phyloP scores from a whole-genome alignment of 139 green algal species.

The Eudorina sp. region DNA sequence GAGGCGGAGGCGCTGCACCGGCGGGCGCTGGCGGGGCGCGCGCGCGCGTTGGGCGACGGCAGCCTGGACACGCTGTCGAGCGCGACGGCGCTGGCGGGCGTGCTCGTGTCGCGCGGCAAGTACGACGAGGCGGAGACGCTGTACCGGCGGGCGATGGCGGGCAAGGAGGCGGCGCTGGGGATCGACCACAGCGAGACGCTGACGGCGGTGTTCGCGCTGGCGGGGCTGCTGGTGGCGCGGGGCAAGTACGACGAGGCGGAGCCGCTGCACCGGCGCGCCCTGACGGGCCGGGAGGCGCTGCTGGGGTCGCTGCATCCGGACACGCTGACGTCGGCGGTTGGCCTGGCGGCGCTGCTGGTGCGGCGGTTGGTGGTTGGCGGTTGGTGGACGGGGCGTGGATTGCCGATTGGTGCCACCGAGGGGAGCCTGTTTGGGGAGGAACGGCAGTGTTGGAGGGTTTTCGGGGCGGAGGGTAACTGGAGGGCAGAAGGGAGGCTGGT shows the following conservation, averaged over 20 bases:
- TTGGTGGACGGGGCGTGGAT: too few species aligned
- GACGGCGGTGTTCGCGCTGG: not conserved
- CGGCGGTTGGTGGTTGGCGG: too few species aligned
- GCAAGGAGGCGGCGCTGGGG: not conserved
- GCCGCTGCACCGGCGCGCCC: not conserved
- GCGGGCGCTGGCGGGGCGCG: not conserved
- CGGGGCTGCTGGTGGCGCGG: not conserved
- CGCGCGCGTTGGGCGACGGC: not conserved
- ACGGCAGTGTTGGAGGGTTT: too few species aligned
- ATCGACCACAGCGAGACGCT: not conserved
- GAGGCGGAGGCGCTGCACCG: not conserved
- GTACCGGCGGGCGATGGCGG: constrained; percentile 1
- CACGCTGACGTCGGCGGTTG: not conserved
- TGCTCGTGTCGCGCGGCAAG: not conserved
- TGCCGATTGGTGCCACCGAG: too few species aligned
- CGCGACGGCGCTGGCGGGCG: not conserved
- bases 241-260: not conserved
- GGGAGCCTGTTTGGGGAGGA: too few species aligned
- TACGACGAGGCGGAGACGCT: constrained; percentile 24
- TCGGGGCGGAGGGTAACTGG: too few species aligned
- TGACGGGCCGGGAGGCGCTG: not conserved
- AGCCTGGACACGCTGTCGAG: not conserved
- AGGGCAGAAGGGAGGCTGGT: too few species aligned
- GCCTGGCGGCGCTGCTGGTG: not conserved
- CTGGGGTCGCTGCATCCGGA: not conserved